These are phyloP conservation scores for Cucurbita maxima DNA, from an alignment of 306 rosid genomes.

Conservation along the genomic window DNA sequence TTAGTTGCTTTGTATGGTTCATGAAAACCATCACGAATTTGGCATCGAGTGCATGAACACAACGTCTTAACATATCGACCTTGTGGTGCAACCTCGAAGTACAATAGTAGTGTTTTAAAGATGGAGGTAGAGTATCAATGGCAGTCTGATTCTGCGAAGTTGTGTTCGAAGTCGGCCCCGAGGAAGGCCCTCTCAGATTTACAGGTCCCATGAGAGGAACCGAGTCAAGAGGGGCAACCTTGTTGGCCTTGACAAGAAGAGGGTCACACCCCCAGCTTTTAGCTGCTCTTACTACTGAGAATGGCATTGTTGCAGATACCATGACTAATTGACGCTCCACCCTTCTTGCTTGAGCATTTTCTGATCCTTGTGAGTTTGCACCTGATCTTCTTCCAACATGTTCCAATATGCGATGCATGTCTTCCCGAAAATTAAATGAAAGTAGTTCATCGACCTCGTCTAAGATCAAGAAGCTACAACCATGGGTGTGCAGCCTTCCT, in stretches of 20 bases:
- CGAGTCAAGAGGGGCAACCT: constrained; percentile 47
- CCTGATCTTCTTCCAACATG: constrained; percentile 77
- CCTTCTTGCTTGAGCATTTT: constrained; percentile 21
- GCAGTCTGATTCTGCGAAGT: constrained; percentile 31
- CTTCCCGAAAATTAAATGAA: constrained; percentile 78
- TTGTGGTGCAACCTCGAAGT: constrained; percentile 74
- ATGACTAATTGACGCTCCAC: constrained; percentile 54
- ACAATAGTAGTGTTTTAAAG: constrained; percentile 64
- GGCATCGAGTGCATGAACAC: constrained; percentile 86
- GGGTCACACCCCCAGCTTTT: constrained; percentile 76
- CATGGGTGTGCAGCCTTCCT: constrained; percentile 81
- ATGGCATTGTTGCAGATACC: constrained; percentile 91
- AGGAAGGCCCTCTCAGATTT: constrained; percentile 22
- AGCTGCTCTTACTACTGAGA: constrained; percentile 83
- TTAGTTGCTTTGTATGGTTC: constrained; percentile 83
- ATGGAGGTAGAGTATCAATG: constrained; percentile 65
- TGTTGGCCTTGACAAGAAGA: constrained; percentile 74
- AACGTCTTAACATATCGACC: constrained; percentile 68
- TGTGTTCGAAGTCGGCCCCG: constrained; percentile 15
- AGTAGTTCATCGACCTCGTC: constrained; percentile 92
- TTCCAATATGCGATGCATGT: constrained; percentile 83
- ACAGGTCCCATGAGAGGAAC: constrained; percentile 32
- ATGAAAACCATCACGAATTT: constrained; percentile 78
- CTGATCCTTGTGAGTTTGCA: constrained; percentile 21
- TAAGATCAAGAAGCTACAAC: constrained; percentile 60